phyloP scores from a whole-genome alignment of 179 eudicot genomes.

The Beta lomatogona region DNA sequence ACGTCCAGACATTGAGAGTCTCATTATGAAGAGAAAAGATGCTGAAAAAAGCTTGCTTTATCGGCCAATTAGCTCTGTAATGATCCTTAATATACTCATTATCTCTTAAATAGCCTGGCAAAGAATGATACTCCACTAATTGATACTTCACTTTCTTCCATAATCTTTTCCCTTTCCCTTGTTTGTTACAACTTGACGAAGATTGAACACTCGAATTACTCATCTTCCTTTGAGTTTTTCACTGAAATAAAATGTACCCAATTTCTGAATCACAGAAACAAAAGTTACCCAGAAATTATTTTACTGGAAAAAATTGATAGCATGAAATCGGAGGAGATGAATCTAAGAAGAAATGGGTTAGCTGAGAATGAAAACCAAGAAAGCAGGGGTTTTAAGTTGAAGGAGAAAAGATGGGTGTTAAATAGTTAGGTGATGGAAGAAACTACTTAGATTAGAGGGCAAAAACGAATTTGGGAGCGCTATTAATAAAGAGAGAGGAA shows the following conservation, averaged over 20 bases:
- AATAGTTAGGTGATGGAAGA: slow-evolving; percentile 5
- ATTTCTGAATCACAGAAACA: not conserved
- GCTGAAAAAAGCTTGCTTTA: slow-evolving; percentile 76
- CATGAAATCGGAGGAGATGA: not conserved
- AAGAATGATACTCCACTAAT: slow-evolving; percentile 75
- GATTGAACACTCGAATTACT: not conserved
- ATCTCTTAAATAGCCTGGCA: slow-evolving; percentile 83
- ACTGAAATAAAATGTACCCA: not conserved
- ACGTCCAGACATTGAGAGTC: slow-evolving; percentile 98
- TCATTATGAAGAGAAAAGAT: slow-evolving; percentile 82
- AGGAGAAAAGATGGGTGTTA: not conserved
- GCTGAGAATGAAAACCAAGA: not conserved
- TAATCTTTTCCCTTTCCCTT: slow-evolving; percentile 66
- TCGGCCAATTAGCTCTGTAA: slow-evolving; percentile 85
- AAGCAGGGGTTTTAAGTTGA: not conserved
- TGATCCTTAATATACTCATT: slow-evolving; percentile 79
- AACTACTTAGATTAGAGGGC: not conserved
- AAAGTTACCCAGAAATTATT: not conserved
- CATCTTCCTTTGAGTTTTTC: slow-evolving; percentile 11
- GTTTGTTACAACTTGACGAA: not conserved
- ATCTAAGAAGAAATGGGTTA: not conserved
- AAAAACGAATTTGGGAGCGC: slow-evolving; percentile 17
- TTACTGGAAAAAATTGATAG: not conserved
- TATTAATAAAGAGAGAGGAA: not conserved
- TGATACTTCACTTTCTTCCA: slow-evolving; percentile 92